Percentiles rank a stretch among this genome's conserved stretches.
Evolutionary conservation across 106 monocot species (phyloP).

Genomic region (Triglochin maritima): DNA sequence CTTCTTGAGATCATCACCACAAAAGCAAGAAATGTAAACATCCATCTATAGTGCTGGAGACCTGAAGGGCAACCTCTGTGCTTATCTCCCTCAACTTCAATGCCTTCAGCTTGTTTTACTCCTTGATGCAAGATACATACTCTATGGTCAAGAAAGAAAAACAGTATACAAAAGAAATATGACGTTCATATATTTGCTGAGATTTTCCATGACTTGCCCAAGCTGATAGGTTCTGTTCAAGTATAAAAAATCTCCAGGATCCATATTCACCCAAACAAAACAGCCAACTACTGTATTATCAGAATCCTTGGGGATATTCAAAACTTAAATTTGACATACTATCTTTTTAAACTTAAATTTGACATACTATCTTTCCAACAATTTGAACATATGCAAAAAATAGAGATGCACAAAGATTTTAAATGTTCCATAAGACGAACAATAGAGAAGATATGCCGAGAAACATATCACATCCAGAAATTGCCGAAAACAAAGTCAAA

Average conservation of each 20-base stretch:
- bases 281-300: constrained; percentile 66
- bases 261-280: constrained; percentile 73
- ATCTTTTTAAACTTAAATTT: constrained; percentile 31
- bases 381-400: no score
- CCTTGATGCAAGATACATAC: constrained; percentile 17
- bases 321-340: constrained; percentile 17
- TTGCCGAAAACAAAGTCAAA: no score
- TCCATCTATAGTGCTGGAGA: constrained; percentile 48
- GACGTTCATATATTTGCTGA: no score
- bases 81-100: constrained; percentile 44
- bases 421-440: no score
- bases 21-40: constrained; percentile 52
- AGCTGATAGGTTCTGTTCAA: no score
- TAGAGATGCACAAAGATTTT: no score
- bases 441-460: no score
- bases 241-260: constrained; percentile 38
- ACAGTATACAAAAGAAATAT: no score
- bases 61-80: constrained; percentile 42
- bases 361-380: no score
- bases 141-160: no score
- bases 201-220: no score
- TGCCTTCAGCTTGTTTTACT: constrained; percentile 33
- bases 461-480: no score
- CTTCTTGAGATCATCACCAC: constrained; percentile 79
- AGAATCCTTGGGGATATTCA: constrained; percentile 40